Evolutionary conservation across 2,329 filamentous ascomycete genomes (phyloP).

Genomic region (Penicillium sp.): DNA sequence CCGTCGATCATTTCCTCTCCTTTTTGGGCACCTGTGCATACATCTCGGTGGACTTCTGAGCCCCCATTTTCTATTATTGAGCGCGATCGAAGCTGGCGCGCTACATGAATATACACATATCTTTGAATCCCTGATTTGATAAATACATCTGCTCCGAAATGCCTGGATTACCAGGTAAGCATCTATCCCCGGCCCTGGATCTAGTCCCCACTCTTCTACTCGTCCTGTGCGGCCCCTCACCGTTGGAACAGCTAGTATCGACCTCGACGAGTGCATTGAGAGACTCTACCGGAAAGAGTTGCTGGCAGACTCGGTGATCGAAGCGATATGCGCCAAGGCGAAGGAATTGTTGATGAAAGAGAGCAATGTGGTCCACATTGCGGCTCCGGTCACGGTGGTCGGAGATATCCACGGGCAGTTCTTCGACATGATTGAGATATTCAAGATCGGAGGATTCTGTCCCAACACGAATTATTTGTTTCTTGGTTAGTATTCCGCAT

Average conservation of each 20-base stretch:
- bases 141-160: no score
- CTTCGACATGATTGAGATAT: slow-evolving; percentile 98
- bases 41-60: no score
- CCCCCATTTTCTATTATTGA: no score
- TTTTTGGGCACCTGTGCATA: no score
- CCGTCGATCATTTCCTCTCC: no score
- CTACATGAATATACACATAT: no score
- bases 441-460: slow-evolving; percentile 93
- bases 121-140: no score
- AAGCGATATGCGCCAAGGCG: slow-evolving; percentile 97
- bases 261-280: slow-evolving; percentile 96
- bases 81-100: no score
- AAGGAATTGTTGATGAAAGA: slow-evolving; percentile 99
- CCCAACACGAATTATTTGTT: slow-evolving; percentile 98
- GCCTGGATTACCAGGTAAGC: no score
- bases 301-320: slow-evolving; percentile 92
- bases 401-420: slow-evolving; percentile 99
- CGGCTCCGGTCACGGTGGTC: slow-evolving; percentile 89
- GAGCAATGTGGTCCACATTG: slow-evolving; percentile 97
- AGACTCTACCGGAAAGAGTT: slow-evolving; percentile 95
- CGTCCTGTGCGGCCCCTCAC: no score
- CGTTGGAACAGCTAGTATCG: slow-evolving; percentile 82
- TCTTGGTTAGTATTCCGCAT: slow-evolving; percentile 69
- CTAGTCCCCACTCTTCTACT: no score
- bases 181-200: no score